These are phyloP conservation scores for Phytophthora tubulina DNA, from an alignment of 352 stramenopile species.

Conservation along the genomic window DNA sequence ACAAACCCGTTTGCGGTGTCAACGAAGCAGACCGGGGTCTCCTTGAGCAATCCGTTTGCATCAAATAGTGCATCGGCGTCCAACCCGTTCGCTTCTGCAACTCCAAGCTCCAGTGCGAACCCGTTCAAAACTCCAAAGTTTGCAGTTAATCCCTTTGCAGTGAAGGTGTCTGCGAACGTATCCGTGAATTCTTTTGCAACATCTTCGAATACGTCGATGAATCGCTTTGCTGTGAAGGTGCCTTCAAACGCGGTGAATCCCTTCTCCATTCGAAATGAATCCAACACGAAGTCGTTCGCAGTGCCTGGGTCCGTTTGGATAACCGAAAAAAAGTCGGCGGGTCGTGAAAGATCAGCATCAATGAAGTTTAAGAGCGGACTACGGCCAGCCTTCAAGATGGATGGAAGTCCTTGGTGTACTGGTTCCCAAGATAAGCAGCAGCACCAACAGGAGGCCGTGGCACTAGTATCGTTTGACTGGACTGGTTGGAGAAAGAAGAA, in stretches of 20 bases:
- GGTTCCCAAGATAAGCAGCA: neutral
- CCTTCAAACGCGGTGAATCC: neutral
- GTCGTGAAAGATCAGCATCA: conserved; percentile 4
- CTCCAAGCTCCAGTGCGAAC: conserved; percentile 7
- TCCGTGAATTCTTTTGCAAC: conserved; percentile 18
- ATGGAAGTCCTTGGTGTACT: conserved; percentile 7
- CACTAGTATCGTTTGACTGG: conserved; percentile 15
- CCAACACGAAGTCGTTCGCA: conserved; percentile 6
- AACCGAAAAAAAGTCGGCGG: neutral
- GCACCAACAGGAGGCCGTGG: neutral
- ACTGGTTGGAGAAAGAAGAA: conserved; percentile 10
- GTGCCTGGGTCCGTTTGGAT: conserved; percentile 5
- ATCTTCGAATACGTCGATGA: neutral
- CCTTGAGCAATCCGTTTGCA: conserved; percentile 22
- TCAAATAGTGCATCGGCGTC: neutral
- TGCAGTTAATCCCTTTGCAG: conserved; percentile 10
- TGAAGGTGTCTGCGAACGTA: conserved; percentile 1
- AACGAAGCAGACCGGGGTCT: neutral
- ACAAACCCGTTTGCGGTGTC: conserved; percentile 19
- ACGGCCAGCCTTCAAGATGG: conserved; percentile 8
- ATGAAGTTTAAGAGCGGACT: conserved; percentile 25
- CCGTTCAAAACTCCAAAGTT: conserved; percentile 2
- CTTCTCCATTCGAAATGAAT: neutral
- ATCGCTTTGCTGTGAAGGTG: conserved; percentile 15
- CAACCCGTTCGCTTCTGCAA: conserved; percentile 2